These are phyloP conservation scores for Anisodus tanguticus DNA, from an alignment of 257 asterid species.

Conservation along the genomic window DNA sequence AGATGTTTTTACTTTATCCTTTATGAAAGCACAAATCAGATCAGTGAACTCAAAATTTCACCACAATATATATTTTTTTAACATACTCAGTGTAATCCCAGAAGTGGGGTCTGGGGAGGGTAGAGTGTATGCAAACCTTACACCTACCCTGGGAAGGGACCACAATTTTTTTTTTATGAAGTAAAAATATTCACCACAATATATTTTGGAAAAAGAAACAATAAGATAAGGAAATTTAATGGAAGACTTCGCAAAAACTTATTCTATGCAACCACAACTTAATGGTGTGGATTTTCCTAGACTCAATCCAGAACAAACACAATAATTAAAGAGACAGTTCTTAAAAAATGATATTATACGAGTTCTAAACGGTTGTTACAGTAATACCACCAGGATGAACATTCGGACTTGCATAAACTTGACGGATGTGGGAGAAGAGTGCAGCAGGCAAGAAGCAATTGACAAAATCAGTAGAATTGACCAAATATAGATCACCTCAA, in stretches of 20 bases:
- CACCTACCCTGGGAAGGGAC: too few relatives aligned
- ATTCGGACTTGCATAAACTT: not conserved
- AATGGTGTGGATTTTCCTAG: not conserved
- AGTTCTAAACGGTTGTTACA: not conserved
- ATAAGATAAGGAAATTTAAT: not conserved
- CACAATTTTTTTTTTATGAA: not conserved
- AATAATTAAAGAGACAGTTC: not conserved
- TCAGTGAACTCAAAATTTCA: not conserved
- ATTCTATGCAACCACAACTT: slow-evolving; percentile 15
- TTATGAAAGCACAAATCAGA: slow-evolving; percentile 1
- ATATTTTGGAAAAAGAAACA: not conserved
- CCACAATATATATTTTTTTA: not conserved
- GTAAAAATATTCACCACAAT: not conserved
- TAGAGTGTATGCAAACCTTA: too few relatives aligned
- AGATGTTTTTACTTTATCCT: not conserved
- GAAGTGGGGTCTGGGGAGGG: too few relatives aligned
- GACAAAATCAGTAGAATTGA: not conserved
- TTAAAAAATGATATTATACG: not conserved
- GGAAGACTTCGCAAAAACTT: not conserved
- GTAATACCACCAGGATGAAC: not conserved
- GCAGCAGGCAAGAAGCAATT: not conserved
- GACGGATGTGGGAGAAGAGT: not conserved
- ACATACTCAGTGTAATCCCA: too few relatives aligned
- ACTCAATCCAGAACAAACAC: not conserved
- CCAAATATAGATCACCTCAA: not conserved